Base-by-base conservation (phyloP, 768 basidiomycete genomes). In the Lanmaoa rubissima region DNA sequence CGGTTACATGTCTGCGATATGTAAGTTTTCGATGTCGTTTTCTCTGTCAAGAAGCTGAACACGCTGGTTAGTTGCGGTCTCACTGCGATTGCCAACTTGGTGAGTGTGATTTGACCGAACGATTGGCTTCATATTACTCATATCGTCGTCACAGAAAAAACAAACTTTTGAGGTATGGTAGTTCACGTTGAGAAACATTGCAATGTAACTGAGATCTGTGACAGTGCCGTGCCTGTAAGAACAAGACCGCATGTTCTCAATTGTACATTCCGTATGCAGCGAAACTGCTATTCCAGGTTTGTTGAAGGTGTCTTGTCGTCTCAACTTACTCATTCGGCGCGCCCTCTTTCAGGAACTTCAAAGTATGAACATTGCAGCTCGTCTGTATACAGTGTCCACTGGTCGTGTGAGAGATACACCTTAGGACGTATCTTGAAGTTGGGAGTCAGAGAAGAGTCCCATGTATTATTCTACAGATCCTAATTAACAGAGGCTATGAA, bases 1-100 rank as follows among this genome's bases (percentile, higher is more conserved):
- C 87, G 95, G 42, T 75, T 98, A 38, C 95, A 98, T 69, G 93
- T 97, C 58, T 98, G 95, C 71, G 95, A 97, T 68, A 94, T 97
- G 90, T 95, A 61, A 66, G 92, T 84, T 36, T 28, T 48, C 36
- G 13, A 28, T 50, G 32, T 24, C 42, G 1, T 32, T 32, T 19
- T 19, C 13, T 28, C 10, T 50, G n/a, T 48, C 39, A 16, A 41
- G 45, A 39, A 73, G 19, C 35, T 46, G 45, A 54, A 58, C 13
- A 57, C 21, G 35, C 34, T 44, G 24, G 36, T 54, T 59, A 94
- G 90, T 61, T 98, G 97, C 68, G 96, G 97, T 61, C 76, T 99
- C 54, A 96, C 95, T 13, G 95, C 97, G 3, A 96, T 98, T 69
- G 97, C 97, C 19, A 98, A 98, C 73, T 80, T 99, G 51, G 88